Percentiles rank a stretch among this genome's conserved stretches.
phyloP scores from a whole-genome alignment of 495 filamentous ascomycete species.

The Cudoniella acicularis region DNA sequence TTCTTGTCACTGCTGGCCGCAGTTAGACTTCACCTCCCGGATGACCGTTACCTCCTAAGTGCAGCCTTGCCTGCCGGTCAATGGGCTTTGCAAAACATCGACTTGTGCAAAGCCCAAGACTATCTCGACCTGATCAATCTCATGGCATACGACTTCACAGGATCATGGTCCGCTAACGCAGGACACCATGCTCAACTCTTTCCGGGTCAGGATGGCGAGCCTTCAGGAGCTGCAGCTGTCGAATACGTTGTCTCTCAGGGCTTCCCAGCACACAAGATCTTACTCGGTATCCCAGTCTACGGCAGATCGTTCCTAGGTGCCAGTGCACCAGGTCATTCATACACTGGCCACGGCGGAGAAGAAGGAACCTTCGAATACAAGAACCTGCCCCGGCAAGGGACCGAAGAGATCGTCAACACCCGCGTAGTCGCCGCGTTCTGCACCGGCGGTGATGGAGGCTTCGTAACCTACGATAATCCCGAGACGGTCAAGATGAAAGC shows the following conservation, averaged over 20 bases:
- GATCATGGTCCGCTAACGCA: constrained; percentile 64
- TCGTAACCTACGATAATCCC: constrained; percentile 83
- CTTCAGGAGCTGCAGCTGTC: constrained; percentile 65
- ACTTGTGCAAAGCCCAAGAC: constrained; percentile 57
- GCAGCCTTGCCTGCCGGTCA: constrained; percentile 77
- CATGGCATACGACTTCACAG: constrained; percentile 86
- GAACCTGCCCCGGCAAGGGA: constrained; percentile 66
- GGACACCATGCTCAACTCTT: constrained; percentile 83
- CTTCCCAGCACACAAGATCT: constrained; percentile 69
- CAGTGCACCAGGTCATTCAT: constrained; percentile 58
- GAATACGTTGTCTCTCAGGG: constrained; percentile 61
- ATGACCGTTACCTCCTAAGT: constrained; percentile 71
- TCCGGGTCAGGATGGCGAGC: constrained; percentile 49
- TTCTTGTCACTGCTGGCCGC: constrained; percentile 69
- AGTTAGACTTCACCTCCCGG: constrained; percentile 66
- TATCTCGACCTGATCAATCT: constrained; percentile 79
- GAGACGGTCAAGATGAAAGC: constrained; percentile 83
- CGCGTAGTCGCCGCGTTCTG: constrained; percentile 68
- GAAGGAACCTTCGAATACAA: constrained; percentile 82
- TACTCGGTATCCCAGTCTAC: constrained; percentile 77
- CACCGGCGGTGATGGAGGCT: constrained; percentile 76
- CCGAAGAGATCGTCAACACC: constrained; percentile 67
- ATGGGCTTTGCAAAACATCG: constrained; percentile 72
- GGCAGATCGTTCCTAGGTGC: constrained; percentile 77
- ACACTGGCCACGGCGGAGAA: constrained; percentile 63